phyloP scores from a whole-genome alignment of 352 stramenopile genomes.

The Thalassiosira sp. region DNA sequence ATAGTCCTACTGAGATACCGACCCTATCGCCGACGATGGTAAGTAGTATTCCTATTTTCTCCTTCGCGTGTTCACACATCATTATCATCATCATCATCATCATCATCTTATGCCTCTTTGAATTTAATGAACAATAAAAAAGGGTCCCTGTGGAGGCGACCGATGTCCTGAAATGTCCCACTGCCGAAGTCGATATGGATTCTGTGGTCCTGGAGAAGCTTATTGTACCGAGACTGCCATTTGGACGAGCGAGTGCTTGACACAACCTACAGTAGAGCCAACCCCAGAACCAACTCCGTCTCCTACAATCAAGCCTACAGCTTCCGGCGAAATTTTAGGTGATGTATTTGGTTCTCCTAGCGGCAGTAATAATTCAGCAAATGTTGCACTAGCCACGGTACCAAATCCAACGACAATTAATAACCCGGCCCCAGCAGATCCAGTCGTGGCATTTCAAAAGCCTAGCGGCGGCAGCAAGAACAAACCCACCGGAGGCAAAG shows the following conservation, averaged over 20 bases:
- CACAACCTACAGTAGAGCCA: not conserved
- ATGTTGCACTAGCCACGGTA: no score
- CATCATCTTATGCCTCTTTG: not conserved
- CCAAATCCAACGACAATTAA: not conserved
- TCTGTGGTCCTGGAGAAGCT: constrained; percentile 22
- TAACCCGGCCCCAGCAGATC: not conserved
- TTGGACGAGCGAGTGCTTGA: constrained; percentile 28
- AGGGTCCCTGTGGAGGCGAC: constrained; percentile 33
- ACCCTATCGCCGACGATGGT: constrained; percentile 1
- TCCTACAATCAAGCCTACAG: no score
- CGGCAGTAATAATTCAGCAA: no score
- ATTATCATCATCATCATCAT: no score
- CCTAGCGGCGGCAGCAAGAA: not conserved
- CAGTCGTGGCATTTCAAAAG: not conserved
- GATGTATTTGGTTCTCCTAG: no score
- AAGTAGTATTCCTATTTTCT: not conserved
- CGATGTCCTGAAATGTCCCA: constrained; percentile 1
- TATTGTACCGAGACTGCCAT: constrained; percentile 35
- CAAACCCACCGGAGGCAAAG: not conserved
- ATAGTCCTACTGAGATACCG: constrained; percentile 2
- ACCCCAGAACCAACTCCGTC: not conserved
- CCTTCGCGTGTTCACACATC: not conserved
- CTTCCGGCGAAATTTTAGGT: no score
- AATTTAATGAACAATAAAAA: not conserved
- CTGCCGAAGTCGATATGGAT: constrained; percentile 29